Base-by-base conservation (phyloP, 768 basidiomycete genomes). In the Mycena amicta region DNA sequence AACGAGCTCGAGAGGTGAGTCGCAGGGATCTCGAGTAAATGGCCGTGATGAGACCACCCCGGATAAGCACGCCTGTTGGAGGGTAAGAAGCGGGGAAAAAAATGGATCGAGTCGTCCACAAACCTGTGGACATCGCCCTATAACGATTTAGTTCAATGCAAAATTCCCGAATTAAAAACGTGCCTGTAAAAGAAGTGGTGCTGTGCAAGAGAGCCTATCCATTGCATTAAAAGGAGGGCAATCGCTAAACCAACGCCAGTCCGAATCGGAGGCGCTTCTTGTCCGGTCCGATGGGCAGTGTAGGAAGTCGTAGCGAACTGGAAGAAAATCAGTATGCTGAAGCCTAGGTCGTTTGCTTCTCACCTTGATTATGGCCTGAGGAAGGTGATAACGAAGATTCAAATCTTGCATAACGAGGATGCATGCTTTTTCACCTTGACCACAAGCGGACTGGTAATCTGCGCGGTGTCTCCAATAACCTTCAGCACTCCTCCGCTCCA, bases 1-100 rank as follows among this genome's bases (percentile, higher is more conserved):
- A 86, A 5, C 95, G 84, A 5, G 93, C 85, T 40, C 92, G 87
- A 18, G 90, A 83, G 2, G 90, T 89, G 29, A 98, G 80, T 26
- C 77, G 81, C 23, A 97, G 78, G 1, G 89, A 87, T 41, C 89
- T 86, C 26, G 84, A 80, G 72, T 94, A 97, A 33, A 97, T 88
- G 1, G 91, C 87, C 1, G 91, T 88, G 64, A 97, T 96, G 45
- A 97, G 80, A 2, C 93, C 93, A 8, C 88, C 88, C 30, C 95
- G 86, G 15, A 91, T 68, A 16, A 94, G 81, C 2, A 95, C 92
- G 25, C 47, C 47, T 5, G 13, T 28, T 5, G 47, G 6, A 11
- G 6, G 11, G 41, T 12, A 5, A 13, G 20, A 43, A 22, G 12
- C 11, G 20, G 41, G 11, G 41, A 5, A 12, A 13, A 13, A 12